Evolutionary conservation across 768 basidiomycete species (phyloP).

Genomic region (Paxillus rubicundulus): DNA sequence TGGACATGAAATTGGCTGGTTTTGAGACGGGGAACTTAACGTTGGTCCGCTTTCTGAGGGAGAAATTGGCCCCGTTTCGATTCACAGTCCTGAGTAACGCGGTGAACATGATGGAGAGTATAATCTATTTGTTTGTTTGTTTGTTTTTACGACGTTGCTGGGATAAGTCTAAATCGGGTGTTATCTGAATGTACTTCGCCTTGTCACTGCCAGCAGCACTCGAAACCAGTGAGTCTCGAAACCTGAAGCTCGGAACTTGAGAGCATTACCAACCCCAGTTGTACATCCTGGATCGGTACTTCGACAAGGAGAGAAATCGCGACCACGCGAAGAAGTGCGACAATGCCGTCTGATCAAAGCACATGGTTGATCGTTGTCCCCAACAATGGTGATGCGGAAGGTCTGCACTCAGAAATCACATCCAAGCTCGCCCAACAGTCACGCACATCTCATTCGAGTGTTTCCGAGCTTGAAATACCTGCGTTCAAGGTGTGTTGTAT

Average conservation of each 20-base stretch:
- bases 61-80: slow-evolving; percentile 3
- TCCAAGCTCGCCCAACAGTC: slow-evolving; percentile 61
- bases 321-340: slow-evolving; percentile 8
- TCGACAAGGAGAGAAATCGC: slow-evolving; percentile 1
- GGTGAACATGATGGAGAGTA: slow-evolving; percentile 5
- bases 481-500: slow-evolving; percentile 77
- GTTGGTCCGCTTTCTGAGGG: background rate
- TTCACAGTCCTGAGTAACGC: background rate
- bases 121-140: slow-evolving; percentile 16
- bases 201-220: background rate
- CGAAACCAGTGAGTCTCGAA: too few relatives aligned
- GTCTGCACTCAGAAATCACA: slow-evolving; percentile 60
- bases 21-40: background rate
- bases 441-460: slow-evolving; percentile 45
- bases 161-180: slow-evolving; percentile 12
- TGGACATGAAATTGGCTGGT: slow-evolving; percentile 36
- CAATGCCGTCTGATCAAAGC: slow-evolving; percentile 94
- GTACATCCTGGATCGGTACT: slow-evolving; percentile 1
- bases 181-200: background rate
- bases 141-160: slow-evolving; percentile 4
- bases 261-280: background rate
- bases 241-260: background rate
- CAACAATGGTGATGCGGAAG: slow-evolving; percentile 80
- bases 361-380: slow-evolving; percentile 92
- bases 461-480: slow-evolving; percentile 73